These are phyloP conservation scores for Podospora bellae-mahoneyi DNA, from an alignment of 495 filamentous ascomycete species.

Conservation along the genomic window DNA sequence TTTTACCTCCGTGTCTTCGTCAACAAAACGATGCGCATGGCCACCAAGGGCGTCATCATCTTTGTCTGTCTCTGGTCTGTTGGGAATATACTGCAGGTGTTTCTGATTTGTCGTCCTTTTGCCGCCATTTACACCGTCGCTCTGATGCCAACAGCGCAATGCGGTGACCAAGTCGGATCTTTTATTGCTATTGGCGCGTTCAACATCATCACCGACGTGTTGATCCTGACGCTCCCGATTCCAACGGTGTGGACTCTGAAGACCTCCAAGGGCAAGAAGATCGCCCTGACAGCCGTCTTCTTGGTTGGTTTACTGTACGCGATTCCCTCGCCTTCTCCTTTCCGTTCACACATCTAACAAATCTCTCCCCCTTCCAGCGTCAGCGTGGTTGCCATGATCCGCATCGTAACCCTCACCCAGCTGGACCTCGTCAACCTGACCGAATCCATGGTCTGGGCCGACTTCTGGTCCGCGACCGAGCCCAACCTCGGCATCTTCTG, in stretches of 20 bases:
- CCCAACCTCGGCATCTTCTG: slow-evolving; percentile 33
- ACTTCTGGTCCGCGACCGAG: slow-evolving; percentile 36
- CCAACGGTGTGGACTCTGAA: slow-evolving; percentile 25
- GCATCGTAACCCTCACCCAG: slow-evolving; percentile 25
- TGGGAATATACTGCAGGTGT: slow-evolving; percentile 27
- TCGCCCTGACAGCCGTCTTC: slow-evolving; percentile 30
- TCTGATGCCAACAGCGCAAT: not conserved
- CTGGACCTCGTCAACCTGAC: slow-evolving; percentile 27
- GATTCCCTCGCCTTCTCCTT: not conserved
- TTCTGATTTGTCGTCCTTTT: slow-evolving; percentile 27
- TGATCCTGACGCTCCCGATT: slow-evolving; percentile 28
- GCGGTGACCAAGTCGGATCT: slow-evolving; percentile 21
- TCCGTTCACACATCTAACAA: not conserved
- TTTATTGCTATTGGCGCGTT: slow-evolving; percentile 29
- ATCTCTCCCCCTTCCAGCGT: slow-evolving; percentile 15
- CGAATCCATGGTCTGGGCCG: slow-evolving; percentile 27
- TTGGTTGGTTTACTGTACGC: slow-evolving; percentile 29
- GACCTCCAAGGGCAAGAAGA: slow-evolving; percentile 22
- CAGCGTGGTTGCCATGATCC: slow-evolving; percentile 30
- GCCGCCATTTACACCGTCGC: slow-evolving; percentile 15
- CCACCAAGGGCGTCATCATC: slow-evolving; percentile 17
- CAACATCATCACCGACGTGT: slow-evolving; percentile 30
- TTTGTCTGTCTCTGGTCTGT: slow-evolving; percentile 22
- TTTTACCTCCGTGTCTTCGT: slow-evolving; percentile 33
- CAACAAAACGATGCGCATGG: slow-evolving; percentile 18